A percentile compares a stretch with the other conserved stretches of the same genome.
These are phyloP conservation scores for Sporisorium iseilematis-ciliati DNA, from an alignment of 1,284 basidiomycete genomes.

Conservation along the genomic window DNA sequence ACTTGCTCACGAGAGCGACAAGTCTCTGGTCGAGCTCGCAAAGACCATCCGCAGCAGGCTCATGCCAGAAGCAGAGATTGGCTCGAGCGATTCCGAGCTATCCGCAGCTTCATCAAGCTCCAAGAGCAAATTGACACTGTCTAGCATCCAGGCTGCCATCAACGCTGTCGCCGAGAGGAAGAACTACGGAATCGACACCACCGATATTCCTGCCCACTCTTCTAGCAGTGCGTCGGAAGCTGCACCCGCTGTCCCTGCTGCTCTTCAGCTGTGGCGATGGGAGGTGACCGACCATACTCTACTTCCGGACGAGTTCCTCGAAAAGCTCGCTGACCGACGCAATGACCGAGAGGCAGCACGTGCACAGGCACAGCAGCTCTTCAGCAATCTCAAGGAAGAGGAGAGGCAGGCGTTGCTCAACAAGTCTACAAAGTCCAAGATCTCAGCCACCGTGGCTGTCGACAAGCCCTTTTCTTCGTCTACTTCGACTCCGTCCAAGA, in stretches of 20 bases:
- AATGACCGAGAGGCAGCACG: slow-evolving; percentile 78
- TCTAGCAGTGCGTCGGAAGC: slow-evolving; percentile 10
- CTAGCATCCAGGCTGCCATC: slow-evolving; percentile 52
- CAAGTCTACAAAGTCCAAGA: slow-evolving; percentile 41
- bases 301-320: slow-evolving; percentile 78
- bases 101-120: slow-evolving; percentile 14
- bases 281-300: slow-evolving; percentile 79
- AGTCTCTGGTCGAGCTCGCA: slow-evolving; percentile 53
- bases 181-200: slow-evolving; percentile 61
- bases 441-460: slow-evolving; percentile 30
- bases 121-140: slow-evolving; percentile 40
- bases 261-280: slow-evolving; percentile 85
- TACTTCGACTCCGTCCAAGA: slow-evolving; percentile 12
- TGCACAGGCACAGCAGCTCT: slow-evolving; percentile 37
- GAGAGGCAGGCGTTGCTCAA: slow-evolving; percentile 48
- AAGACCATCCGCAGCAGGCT: slow-evolving; percentile 50
- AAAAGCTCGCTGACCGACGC: slow-evolving; percentile 77
- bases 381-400: slow-evolving; percentile 39
- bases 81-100: slow-evolving; percentile 34
- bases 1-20: slow-evolving; percentile 74
- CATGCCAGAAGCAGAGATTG: slow-evolving; percentile 55
- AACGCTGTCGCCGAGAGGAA: slow-evolving; percentile 49
- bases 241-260: slow-evolving; percentile 29
- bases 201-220: slow-evolving; percentile 9
- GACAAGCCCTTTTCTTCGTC: slow-evolving; percentile 12